Percentiles rank a stretch among this genome's conserved stretches.
These are phyloP conservation scores for Curvularia eragrostidis DNA, from an alignment of 2,329 filamentous ascomycete genomes.

Conservation along the genomic window DNA sequence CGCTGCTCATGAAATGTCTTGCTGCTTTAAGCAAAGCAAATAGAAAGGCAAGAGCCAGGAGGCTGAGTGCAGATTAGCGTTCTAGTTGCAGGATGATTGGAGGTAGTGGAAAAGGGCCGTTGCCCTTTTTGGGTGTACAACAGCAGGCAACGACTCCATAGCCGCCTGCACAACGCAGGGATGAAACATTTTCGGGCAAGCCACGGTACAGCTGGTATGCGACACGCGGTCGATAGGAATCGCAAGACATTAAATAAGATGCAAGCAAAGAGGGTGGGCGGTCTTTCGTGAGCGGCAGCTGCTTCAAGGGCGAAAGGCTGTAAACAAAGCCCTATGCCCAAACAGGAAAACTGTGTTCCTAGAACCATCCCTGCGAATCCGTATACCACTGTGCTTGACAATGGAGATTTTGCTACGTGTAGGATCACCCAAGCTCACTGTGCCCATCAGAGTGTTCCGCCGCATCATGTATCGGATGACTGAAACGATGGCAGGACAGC, in stretches of 20 bases:
- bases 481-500: no score
- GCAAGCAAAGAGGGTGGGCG: neutral
- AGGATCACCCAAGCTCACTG: no score
- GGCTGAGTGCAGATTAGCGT: neutral
- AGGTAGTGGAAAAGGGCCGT: neutral
- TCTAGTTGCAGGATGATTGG: slow-evolving; percentile 1
- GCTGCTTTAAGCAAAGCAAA: neutral
- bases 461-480: no score
- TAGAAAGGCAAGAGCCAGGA: neutral
- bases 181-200: neutral
- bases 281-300: neutral
- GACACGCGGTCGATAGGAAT: neutral
- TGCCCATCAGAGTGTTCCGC: no score
- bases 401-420: neutral
- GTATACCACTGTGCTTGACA: neutral
- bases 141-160: neutral
- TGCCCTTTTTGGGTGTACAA: slow-evolving; percentile 5
- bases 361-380: neutral
- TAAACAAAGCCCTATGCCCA: neutral
- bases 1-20: neutral
- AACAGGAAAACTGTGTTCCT: neutral
- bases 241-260: no score
- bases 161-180: neutral
- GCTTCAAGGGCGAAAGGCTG: neutral
- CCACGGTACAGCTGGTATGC: no score